Conservation (phyloP, 2,329 filamentous ascomycete genomes). For the Rhynchosporium agropyri region DNA sequence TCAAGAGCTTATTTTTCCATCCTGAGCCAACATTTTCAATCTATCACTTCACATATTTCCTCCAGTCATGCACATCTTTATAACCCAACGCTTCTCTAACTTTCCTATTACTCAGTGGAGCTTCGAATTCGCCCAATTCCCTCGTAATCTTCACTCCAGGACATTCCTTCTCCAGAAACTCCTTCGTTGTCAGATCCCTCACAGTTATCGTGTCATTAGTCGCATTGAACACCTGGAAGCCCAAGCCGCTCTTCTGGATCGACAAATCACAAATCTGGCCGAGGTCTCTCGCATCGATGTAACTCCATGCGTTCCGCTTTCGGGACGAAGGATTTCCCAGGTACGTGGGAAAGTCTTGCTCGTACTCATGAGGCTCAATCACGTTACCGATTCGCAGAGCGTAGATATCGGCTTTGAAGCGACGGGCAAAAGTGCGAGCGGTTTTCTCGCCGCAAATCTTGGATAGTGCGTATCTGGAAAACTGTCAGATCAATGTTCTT, state of each 20-base stretch:
- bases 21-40: neutral
- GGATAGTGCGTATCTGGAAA: conserved; percentile 54
- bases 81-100: conserved; percentile 61
- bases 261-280: conserved; percentile 62
- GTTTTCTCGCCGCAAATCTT: conserved; percentile 62
- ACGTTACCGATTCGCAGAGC: conserved; percentile 63
- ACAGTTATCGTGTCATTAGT: conserved; percentile 64
- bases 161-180: conserved; percentile 54
- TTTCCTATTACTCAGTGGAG: conserved; percentile 63
- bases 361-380: conserved; percentile 63
- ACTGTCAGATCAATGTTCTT: neutral
- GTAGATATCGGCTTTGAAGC: conserved; percentile 62
- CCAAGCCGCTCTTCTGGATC: conserved; percentile 56
- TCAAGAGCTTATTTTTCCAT: neutral
- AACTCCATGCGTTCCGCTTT: conserved; percentile 63
- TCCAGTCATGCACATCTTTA: conserved; percentile 60
- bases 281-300: conserved; percentile 63
- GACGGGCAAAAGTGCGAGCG: conserved; percentile 56
- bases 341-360: conserved; percentile 53
- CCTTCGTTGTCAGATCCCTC: conserved; percentile 48
- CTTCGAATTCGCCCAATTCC: conserved; percentile 60
- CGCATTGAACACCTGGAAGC: conserved; percentile 66
- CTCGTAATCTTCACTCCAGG: conserved; percentile 55
- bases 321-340: conserved; percentile 53
- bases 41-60: conserved; percentile 29